These are phyloP conservation scores for Phytophthora chlamydospora DNA, from an alignment of 352 stramenopile genomes.

Conservation along the genomic window DNA sequence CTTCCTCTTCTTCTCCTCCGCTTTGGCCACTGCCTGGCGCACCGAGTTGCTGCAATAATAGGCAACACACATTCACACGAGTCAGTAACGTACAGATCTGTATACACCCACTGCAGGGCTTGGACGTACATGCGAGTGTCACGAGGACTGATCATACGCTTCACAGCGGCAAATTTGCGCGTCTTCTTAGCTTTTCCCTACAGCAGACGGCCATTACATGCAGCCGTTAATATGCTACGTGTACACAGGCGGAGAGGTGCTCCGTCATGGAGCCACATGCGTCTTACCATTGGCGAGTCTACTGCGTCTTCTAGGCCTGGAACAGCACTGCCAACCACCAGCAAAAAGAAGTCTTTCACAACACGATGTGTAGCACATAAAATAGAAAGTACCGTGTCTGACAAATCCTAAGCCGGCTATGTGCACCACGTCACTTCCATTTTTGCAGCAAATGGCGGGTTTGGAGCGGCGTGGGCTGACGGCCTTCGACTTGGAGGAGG, in stretches of 20 bases:
- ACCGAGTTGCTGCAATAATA: constrained; percentile 68
- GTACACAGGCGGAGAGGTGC: not conserved
- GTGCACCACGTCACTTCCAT: constrained; percentile 1
- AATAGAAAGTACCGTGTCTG: no score
- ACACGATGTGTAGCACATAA: not conserved
- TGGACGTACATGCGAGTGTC: constrained; percentile 94
- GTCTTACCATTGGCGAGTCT: constrained; percentile 27
- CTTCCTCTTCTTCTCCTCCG: constrained; percentile 91
- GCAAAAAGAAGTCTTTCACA: constrained; percentile 9
- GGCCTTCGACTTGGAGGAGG: constrained; percentile 85
- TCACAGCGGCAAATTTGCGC: constrained; percentile 97
- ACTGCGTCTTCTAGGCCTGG: constrained; percentile 10
- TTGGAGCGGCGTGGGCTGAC: constrained; percentile 59
- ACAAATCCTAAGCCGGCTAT: not conserved
- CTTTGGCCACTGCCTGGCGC: constrained; percentile 72
- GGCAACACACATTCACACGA: not conserved
- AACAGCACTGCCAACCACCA: constrained; percentile 25
- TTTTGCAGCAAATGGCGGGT: constrained; percentile 20
- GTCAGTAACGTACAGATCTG: no score
- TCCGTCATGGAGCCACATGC: not conserved
- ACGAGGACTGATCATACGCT: constrained; percentile 98
- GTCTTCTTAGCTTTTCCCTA: constrained; percentile 98
- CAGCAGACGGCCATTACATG: constrained; percentile 5
- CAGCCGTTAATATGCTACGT: constrained; percentile 5
- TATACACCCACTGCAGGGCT: not conserved